Base-by-base conservation (phyloP, 768 basidiomycete species). In the Pholiota microspora region DNA sequence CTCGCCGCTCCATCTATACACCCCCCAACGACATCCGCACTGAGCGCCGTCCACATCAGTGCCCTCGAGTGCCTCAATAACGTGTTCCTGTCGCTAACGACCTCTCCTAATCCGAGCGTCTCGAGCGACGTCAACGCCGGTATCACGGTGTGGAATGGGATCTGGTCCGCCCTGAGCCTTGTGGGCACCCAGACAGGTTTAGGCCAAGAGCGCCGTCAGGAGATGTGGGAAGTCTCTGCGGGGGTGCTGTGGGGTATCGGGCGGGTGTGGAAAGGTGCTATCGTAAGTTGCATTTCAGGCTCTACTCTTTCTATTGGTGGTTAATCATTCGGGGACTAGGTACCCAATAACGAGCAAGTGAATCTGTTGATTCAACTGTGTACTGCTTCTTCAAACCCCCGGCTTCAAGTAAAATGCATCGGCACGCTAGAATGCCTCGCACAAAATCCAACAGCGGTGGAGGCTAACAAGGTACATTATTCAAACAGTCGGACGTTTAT, bases 31-130 rank as follows among this genome's bases (percentile, higher is more conserved):
- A 96, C 94, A 0, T 91, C 93, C 23, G 88, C 78, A 8, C 80
- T 98, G 42, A 82, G 89, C 58, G 83, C 88, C 6, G 84, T 96
- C 48, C 94, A 97, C 65, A 76, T 92, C 53, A 79, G 86, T 59
- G 90, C 93, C 8, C 77, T 95, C 24, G 93, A 96, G 67, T 94
- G 94, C 64, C 77, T 98, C 45, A 94, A 91, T 64, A 97, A 98
- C 64, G 77, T 94, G 34, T 88, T 96, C 63, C 75, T 95, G 31
- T 86, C 92, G 2, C 76, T 89, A 10, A 78, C 85, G 2, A 74
- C 80, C 0, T 69, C 76, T 3, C 71, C 78, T 1, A 77, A 75
- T 49, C 59, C 74, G 24, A 69, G 62, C 3, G 66, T 79, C 9
- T 60, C 74, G 10, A 70, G 73, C 2, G 82, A 87, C 46, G 69